A percentile compares a stretch with the other conserved stretches of the same genome.
phyloP scores from a whole-genome alignment of 2,329 filamentous ascomycete genomes.

The Ciborinia camelliae region DNA sequence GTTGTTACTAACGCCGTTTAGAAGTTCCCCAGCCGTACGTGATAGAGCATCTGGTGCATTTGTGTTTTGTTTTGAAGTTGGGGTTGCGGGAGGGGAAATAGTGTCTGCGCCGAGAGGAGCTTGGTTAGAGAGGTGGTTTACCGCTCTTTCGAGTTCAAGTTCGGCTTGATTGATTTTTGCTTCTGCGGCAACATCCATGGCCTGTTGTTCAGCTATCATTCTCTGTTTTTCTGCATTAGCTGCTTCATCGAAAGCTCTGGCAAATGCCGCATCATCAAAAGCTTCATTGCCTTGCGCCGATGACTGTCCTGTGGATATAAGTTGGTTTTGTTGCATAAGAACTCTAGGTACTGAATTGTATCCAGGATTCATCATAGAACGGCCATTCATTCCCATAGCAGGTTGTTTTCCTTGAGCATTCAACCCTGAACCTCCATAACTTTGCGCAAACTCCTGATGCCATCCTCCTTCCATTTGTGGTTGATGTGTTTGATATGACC shows the following conservation, averaged over 20 bases:
- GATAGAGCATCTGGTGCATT: conserved; percentile 59
- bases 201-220: not conserved
- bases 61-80: conserved; percentile 38
- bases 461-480: conserved; percentile 40
- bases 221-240: conserved; percentile 28
- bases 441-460: conserved; percentile 55
- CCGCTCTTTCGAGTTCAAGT: not conserved
- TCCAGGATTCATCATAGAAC: not conserved
- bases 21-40: conserved; percentile 65
- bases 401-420: conserved; percentile 6
- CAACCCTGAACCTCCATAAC: not conserved
- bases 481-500: conserved; percentile 26
- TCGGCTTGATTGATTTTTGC: conserved; percentile 14
- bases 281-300: conserved; percentile 39
- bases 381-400: conserved; percentile 19
- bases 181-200: conserved; percentile 21
- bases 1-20: conserved; percentile 66
- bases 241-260: conserved; percentile 48
- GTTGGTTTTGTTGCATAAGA: conserved; percentile 10
- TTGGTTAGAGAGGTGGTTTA: conserved; percentile 23
- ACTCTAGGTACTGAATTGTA: conserved; percentile 21
- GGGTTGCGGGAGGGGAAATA: conserved; percentile 29
- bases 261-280: conserved; percentile 55
- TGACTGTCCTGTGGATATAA: conserved; percentile 23
- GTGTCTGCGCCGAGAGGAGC: conserved; percentile 38